Percentiles rank a stretch among this genome's conserved stretches.
These are phyloP conservation scores for Komagataella pseudopastoris DNA, from an alignment of 805 yeast species.

Conservation along the genomic window DNA sequence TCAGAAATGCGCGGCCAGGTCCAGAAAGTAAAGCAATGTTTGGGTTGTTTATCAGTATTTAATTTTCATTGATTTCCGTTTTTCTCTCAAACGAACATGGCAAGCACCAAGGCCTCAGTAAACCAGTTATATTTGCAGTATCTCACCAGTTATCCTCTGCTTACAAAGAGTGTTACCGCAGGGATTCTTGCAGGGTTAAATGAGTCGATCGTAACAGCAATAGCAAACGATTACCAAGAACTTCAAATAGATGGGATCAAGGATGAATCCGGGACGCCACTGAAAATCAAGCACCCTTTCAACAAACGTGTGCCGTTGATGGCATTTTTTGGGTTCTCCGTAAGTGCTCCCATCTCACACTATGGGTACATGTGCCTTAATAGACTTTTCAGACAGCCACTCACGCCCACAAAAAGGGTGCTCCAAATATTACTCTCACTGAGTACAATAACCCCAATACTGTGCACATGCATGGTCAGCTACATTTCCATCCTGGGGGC, in stretches of 20 bases:
- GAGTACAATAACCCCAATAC: conserved; percentile 40
- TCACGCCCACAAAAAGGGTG: conserved; percentile 24
- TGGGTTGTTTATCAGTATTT: background rate
- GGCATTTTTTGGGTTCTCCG: conserved; percentile 39
- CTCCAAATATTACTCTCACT: conserved; percentile 38
- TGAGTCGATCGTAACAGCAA: conserved; percentile 39
- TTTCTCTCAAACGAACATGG: background rate
- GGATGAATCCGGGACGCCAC: background rate
- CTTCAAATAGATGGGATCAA: conserved; percentile 1
- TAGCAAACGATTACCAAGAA: conserved; percentile 30
- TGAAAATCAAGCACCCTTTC: conserved; percentile 23
- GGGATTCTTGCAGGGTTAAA: conserved; percentile 41
- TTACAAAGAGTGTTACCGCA: conserved; percentile 46
- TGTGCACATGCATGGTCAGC: conserved; percentile 32
- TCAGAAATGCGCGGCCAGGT: conserved; percentile 2
- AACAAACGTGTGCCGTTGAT: conserved; percentile 34
- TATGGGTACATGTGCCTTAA: conserved; percentile 34
- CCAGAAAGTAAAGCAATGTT: background rate
- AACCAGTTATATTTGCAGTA: conserved; percentile 16
- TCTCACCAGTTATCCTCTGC: conserved; percentile 34
- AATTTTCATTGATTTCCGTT: background rate
- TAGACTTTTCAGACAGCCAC: conserved; percentile 27
- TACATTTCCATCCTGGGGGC: conserved; percentile 33
- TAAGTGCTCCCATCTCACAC: conserved; percentile 49
- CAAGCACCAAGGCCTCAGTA: background rate